A percentile compares a stretch with the other conserved stretches of the same genome.
Conservation (phyloP, 2,329 filamentous ascomycete genomes). For the Alternaria gaisen region DNA sequence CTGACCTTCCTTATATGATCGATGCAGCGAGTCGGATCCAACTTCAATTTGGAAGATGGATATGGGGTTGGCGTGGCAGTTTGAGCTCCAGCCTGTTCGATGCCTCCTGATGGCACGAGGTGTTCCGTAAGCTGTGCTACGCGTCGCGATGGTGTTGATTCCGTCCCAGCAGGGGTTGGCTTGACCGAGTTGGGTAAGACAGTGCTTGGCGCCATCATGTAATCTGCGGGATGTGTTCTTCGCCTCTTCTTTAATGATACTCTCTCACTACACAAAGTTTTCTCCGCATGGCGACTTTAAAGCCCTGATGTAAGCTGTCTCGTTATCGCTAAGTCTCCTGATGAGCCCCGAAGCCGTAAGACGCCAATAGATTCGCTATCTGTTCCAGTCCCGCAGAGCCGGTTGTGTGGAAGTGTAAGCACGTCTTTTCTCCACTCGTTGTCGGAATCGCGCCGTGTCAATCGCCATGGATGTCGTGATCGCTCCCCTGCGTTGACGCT, state of each 20-base stretch:
- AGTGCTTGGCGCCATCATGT: constrained; percentile 29
- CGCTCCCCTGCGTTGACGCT: constrained; percentile 16
- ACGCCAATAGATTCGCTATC: constrained; percentile 6
- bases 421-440: constrained; percentile 46
- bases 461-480: constrained; percentile 22
- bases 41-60: constrained; percentile 36
- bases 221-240: constrained; percentile 8
- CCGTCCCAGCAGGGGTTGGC: constrained; percentile 16
- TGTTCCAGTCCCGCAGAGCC: constrained; percentile 12
- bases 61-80: constrained; percentile 32
- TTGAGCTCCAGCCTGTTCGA: constrained; percentile 21
- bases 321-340: not conserved
- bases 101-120: constrained; percentile 31
- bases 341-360: not conserved
- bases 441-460: constrained; percentile 28
- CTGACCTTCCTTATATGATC: constrained; percentile 47
- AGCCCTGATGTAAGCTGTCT: not conserved
- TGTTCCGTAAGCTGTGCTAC: constrained; percentile 33
- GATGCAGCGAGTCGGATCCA: constrained; percentile 40
- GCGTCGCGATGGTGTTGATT: constrained; percentile 31
- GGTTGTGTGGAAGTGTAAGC: constrained; percentile 25
- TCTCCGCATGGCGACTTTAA: not conserved
- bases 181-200: constrained; percentile 24
- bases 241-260: not conserved
- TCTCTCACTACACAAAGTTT: not conserved